phyloP scores from a whole-genome alignment of 148 eudicot species.

The Bassia scoparia region DNA sequence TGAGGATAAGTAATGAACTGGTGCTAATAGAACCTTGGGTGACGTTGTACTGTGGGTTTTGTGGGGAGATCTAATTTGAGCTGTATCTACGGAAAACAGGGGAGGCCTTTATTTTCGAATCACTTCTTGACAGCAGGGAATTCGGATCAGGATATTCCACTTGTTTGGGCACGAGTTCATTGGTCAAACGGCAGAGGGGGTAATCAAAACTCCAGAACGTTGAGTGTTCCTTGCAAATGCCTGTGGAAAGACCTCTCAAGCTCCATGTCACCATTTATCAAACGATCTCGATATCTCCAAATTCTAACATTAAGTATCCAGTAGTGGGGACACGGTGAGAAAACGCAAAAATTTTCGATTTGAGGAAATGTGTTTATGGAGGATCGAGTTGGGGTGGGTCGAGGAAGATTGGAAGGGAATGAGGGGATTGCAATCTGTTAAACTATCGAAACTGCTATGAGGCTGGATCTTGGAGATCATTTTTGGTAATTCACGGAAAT shows the following conservation, averaged over 20 bases:
- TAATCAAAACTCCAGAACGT: too few species aligned
- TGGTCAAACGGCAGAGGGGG: too few species aligned
- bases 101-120: too few species aligned
- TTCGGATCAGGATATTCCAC: too few species aligned
- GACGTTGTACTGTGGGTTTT: too few species aligned
- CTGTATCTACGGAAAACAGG: too few species aligned
- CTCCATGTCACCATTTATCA: neutral
- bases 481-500: neutral
- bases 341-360: neutral
- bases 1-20: too few species aligned
- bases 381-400: neutral
- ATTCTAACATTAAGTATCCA: neutral
- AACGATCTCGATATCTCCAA: neutral
- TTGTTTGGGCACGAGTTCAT: too few species aligned
- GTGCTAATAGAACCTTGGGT: too few species aligned
- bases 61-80: too few species aligned
- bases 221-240: too few species aligned
- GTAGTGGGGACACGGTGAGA: neutral
- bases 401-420: neutral
- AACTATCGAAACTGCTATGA: neutral
- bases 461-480: neutral
- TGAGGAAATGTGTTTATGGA: neutral
- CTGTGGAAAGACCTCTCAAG: neutral
- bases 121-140: too few species aligned
- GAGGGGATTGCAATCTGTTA: neutral